Conservation (phyloP, 2,329 filamentous ascomycete species). For the Thermoascus crustaceus region DNA sequence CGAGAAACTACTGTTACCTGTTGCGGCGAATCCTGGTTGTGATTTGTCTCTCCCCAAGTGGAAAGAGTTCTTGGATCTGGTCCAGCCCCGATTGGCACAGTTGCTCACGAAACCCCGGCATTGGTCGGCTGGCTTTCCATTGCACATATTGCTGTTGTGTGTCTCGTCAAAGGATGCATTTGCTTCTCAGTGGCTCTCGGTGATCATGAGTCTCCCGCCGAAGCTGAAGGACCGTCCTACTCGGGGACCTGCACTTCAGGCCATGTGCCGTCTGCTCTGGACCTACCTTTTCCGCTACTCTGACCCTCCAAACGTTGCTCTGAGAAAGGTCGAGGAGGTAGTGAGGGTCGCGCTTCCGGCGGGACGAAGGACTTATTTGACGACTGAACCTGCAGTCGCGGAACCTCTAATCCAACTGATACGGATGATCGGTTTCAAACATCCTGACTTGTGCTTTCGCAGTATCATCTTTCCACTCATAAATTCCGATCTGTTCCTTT, state of each 20-base stretch:
- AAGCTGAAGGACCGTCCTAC: conserved; percentile 77
- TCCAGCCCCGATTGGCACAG: conserved; percentile 70
- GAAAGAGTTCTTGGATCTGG: conserved; percentile 71
- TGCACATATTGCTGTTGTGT: conserved; percentile 80
- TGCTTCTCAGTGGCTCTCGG: conserved; percentile 73
- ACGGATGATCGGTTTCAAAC: conserved; percentile 85
- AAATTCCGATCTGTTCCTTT: conserved; percentile 79
- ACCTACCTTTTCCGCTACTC: conserved; percentile 81
- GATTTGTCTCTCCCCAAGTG: conserved; percentile 77
- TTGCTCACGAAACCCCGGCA: conserved; percentile 89
- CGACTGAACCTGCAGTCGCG: conserved; percentile 72
- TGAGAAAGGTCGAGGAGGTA: conserved; percentile 82
- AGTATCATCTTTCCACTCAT: conserved; percentile 91
- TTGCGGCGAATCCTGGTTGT: conserved; percentile 70
- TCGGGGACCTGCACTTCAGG: conserved; percentile 73
- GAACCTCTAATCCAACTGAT: conserved; percentile 92
- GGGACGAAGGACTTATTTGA: conserved; percentile 70
- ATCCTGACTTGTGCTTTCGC: conserved; percentile 88
- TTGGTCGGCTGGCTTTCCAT: conserved; percentile 80
- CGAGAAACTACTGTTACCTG: conserved; percentile 74
- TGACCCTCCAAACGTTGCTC: conserved; percentile 59
- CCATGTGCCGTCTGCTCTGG: conserved; percentile 85
- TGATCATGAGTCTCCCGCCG: conserved; percentile 68
- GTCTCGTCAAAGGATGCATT: conserved; percentile 80
- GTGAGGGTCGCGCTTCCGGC: conserved; percentile 74